Evolutionary conservation across 345 rosid species (phyloP), one percentile per base, ranked within the genome.

Genomic region (Lepidium aucheri): DNA sequence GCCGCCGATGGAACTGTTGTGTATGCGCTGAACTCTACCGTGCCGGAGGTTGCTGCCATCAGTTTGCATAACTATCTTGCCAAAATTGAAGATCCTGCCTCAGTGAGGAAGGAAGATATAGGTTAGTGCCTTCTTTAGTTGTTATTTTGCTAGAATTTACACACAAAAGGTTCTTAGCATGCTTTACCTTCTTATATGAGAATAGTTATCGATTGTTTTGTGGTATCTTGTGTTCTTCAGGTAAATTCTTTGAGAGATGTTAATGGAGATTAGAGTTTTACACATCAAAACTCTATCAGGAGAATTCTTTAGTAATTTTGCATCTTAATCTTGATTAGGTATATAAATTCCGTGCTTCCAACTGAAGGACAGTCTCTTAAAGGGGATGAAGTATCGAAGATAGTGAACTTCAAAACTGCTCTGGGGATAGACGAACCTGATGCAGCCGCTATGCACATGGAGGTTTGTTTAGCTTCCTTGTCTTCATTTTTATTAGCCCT

Each of bases 381-480:
- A 66, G 98, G 99, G 11, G 80, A 83, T 65, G 99, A 95, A 84
- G 97, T 87, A 53, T 90, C 85, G 35, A 84, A 74, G 56, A 87
- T 95, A 39, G 43, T 79, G 15, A 82, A 79, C 54, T 95, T 95
- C 70, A 95, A 95, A 73, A 82, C 44, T 77, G 86, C 96, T 40
- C 42, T 95, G 62, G 98, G 98, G 42, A 91, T 91, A 70, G 98
- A 95, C 61, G 96, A 95, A 43, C 94, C 97, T 14, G 99, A 95
- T 73, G 99, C 99, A 41, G 97, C 99, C 36, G 70, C 84, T 18
- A 87, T 89, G 96, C 99, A 95, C 70, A 77, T 91, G 85, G 99
- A 95, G 99, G 98, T 91, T 78, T 50, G 62, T 16, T 65, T 72
- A 46, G 53, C 42, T 18, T 49, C 28, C 8, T 16, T 15, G 30